Conservation (phyloP, 495 filamentous ascomycete species). For the Usnea hakonensis region DNA sequence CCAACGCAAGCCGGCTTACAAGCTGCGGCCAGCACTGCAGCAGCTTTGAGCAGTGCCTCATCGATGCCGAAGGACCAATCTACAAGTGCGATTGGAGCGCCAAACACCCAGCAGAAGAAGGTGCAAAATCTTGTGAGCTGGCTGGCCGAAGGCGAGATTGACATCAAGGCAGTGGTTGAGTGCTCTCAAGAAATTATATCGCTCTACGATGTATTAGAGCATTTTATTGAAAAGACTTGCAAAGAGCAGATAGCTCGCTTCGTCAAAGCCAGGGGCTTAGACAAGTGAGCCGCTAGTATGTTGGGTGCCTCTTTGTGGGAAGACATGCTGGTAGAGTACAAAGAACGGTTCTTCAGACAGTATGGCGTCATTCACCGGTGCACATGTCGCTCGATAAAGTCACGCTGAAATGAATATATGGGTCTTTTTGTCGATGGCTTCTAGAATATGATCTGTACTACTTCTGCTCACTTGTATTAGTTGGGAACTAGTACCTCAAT, state of each 20-base stretch:
- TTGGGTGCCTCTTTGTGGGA: not conserved
- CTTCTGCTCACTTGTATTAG: not conserved
- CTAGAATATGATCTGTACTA: not conserved
- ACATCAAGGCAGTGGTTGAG: constrained; percentile 86
- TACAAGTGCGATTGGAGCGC: constrained; percentile 10
- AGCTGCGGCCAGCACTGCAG: constrained; percentile 28
- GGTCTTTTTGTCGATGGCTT: not conserved
- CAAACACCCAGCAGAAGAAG: constrained; percentile 40
- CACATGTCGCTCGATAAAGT: not conserved
- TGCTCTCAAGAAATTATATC: constrained; percentile 93
- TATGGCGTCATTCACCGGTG: not conserved
- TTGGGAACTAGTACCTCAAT: not conserved
- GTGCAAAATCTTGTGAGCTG: constrained; percentile 72
- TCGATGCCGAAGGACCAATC: constrained; percentile 21
- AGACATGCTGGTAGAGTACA: not conserved
- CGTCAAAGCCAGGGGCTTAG: constrained; percentile 74
- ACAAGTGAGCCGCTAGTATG: constrained; percentile 45
- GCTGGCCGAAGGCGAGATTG: constrained; percentile 87
- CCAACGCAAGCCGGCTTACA: constrained; percentile 43
- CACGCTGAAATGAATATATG: not conserved
- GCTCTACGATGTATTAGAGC: constrained; percentile 87
- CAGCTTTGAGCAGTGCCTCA: constrained; percentile 32
- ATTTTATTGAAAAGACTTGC: constrained; percentile 75
- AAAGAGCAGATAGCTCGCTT: constrained; percentile 73
- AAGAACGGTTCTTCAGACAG: not conserved